Evolutionary conservation across 495 filamentous ascomycete species (phyloP).

Genomic region (Penicillium ochrochloron): DNA sequence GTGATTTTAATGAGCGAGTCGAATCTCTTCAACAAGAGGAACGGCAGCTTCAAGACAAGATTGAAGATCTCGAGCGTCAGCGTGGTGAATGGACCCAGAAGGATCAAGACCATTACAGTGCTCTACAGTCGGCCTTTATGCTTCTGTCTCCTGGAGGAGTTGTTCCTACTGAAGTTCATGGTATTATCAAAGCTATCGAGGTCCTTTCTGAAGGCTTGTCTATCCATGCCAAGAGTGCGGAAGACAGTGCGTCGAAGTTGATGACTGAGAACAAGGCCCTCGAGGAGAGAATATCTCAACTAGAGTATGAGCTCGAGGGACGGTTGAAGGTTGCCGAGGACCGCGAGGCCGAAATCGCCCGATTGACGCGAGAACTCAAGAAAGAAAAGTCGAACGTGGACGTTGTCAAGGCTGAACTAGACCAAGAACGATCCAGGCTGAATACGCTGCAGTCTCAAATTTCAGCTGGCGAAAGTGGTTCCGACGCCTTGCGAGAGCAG

Average conservation of each 20-base stretch:
- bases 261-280: conserved; percentile 50
- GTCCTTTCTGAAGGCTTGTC: conserved; percentile 61
- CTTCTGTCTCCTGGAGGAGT: conserved; percentile 61
- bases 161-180: conserved; percentile 59
- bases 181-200: conserved; percentile 67
- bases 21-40: conserved; percentile 16
- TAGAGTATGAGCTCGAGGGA: conserved; percentile 43
- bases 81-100: conserved; percentile 50
- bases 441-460: conserved; percentile 67
- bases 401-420: conserved; percentile 65
- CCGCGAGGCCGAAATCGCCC: conserved; percentile 43
- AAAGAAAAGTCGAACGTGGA: conserved; percentile 62
- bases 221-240: conserved; percentile 48
- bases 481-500: conserved; percentile 72
- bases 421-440: conserved; percentile 67
- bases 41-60: conserved; percentile 34
- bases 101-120: conserved; percentile 56
- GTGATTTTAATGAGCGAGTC: conserved; percentile 43
- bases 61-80: conserved; percentile 54
- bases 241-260: conserved; percentile 43
- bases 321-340: conserved; percentile 52
- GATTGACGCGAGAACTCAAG: conserved; percentile 47
- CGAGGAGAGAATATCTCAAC: conserved; percentile 53
- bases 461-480: conserved; percentile 77
- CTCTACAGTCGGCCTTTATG: conserved; percentile 64